Conservation (phyloP, 371 early-diverging fungal species). For the Rhizopus stolonifer region DNA sequence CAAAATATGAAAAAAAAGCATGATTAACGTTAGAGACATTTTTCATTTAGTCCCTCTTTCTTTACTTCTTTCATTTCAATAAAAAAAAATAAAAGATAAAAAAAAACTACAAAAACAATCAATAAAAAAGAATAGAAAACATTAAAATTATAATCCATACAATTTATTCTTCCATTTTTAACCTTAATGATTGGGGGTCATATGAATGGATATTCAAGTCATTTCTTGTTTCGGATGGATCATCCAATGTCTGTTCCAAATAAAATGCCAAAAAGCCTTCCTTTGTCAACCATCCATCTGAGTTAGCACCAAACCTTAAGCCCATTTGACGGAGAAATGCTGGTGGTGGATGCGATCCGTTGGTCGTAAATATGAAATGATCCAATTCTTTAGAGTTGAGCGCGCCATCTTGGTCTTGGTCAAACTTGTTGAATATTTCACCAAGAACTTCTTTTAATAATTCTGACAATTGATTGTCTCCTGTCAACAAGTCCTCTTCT, state of each 20-base stretch:
- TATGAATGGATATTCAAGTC: conserved; percentile 55
- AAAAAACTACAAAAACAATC: background rate
- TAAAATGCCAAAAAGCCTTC: conserved; percentile 56
- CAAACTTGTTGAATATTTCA: conserved; percentile 47
- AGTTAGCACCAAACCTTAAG: conserved; percentile 45
- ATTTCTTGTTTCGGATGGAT: conserved; percentile 55
- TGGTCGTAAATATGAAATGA: conserved; percentile 49
- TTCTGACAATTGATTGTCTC: conserved; percentile 38
- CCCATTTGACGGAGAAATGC: conserved; percentile 56
- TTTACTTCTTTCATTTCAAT: too few species aligned
- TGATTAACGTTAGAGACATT: too few species aligned
- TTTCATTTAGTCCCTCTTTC: too few species aligned
- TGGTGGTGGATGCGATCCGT: conserved; percentile 50
- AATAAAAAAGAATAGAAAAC: background rate
- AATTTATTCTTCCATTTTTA: conserved; percentile 27
- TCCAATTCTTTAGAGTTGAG: conserved; percentile 43
- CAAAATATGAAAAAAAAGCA: too few species aligned
- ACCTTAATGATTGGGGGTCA: conserved; percentile 39
- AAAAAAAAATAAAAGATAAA: background rate
- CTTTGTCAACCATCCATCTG: conserved; percentile 48
- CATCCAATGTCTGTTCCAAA: conserved; percentile 56
- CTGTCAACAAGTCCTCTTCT: conserved; percentile 34
- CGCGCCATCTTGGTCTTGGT: conserved; percentile 46
- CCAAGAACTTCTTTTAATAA: conserved; percentile 36
- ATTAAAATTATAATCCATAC: background rate